These are phyloP conservation scores for Colletotrichum orbiculare DNA, from an alignment of 2,329 filamentous ascomycete species.

Conservation along the genomic window DNA sequence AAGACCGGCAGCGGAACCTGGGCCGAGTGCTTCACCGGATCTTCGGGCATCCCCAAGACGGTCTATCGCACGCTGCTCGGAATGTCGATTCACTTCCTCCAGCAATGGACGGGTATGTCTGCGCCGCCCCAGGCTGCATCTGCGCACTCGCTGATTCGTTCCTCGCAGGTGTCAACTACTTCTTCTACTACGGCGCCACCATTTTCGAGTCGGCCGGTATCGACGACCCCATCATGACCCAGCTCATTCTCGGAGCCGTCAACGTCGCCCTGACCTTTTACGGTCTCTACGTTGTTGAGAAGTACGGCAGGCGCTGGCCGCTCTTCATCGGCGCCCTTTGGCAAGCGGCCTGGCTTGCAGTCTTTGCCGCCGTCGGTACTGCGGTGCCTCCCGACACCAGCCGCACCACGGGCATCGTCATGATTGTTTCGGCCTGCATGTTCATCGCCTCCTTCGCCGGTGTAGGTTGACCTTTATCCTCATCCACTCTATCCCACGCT, in stretches of 20 bases:
- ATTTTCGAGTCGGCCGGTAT: slow-evolving; percentile 76
- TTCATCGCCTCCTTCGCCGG: slow-evolving; percentile 78
- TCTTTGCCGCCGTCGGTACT: slow-evolving; percentile 71
- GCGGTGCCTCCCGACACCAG: slow-evolving; percentile 54
- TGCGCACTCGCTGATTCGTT: slow-evolving; percentile 31
- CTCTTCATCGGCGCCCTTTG: slow-evolving; percentile 74
- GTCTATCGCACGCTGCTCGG: slow-evolving; percentile 74
- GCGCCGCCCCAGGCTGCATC: slow-evolving; percentile 39
- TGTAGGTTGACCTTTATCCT: slow-evolving; percentile 36
- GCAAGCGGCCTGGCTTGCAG: slow-evolving; percentile 73
- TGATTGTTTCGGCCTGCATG: slow-evolving; percentile 79
- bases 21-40: slow-evolving; percentile 70
- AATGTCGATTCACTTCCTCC: slow-evolving; percentile 71
- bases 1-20: slow-evolving; percentile 60
- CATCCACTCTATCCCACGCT: not conserved
- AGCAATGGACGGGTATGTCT: slow-evolving; percentile 70
- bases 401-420: slow-evolving; percentile 67
- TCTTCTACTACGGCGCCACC: slow-evolving; percentile 74
- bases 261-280: slow-evolving; percentile 76
- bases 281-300: slow-evolving; percentile 76
- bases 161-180: slow-evolving; percentile 67
- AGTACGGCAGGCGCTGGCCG: slow-evolving; percentile 74
- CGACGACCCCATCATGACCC: slow-evolving; percentile 72
- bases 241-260: slow-evolving; percentile 75
- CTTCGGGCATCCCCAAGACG: slow-evolving; percentile 64